A percentile compares a stretch with the other conserved stretches of the same genome.
These are phyloP conservation scores for Litchi chinensis DNA, from an alignment of 345 rosid species.

Conservation along the genomic window DNA sequence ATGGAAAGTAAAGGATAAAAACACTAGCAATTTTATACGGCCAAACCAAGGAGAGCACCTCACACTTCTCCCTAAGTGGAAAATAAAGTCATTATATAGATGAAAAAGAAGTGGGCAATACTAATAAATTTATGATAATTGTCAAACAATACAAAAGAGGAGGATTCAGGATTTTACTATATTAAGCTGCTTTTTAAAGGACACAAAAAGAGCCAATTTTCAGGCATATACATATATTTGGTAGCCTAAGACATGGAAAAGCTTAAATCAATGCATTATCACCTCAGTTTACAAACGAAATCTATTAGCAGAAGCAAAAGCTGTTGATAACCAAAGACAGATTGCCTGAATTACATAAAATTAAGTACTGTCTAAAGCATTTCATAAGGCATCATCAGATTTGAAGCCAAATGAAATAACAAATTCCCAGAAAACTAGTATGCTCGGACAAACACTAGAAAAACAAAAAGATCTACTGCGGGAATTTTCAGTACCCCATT, in stretches of 20 bases:
- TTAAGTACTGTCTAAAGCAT: background rate
- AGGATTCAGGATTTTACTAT: background rate
- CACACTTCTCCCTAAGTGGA: background rate
- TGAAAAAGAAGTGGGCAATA: background rate
- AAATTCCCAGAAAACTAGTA: constrained; percentile 7
- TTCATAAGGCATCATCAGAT: background rate
- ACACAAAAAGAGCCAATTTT: background rate
- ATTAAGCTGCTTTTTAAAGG: background rate
- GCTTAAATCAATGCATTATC: too few species aligned
- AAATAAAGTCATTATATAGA: background rate
- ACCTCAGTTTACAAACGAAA: background rate
- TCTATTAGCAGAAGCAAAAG: background rate
- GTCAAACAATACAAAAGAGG: too few species aligned
- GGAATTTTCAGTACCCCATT: constrained; percentile 32
- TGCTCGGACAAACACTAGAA: background rate
- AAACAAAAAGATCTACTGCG: background rate
- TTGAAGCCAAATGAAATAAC: background rate
- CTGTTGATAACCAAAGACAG: background rate
- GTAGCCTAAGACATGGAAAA: background rate
- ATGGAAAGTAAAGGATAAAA: constrained; percentile 1
- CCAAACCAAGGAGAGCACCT: background rate
- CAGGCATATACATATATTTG: background rate
- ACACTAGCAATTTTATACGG: background rate
- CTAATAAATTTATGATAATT: background rate
- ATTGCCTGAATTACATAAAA: background rate